Evolutionary conservation across 352 stramenopile genomes (phyloP), one percentile per base, ranked within the genome.

Genomic region (Saprolegnia parasitica): DNA sequence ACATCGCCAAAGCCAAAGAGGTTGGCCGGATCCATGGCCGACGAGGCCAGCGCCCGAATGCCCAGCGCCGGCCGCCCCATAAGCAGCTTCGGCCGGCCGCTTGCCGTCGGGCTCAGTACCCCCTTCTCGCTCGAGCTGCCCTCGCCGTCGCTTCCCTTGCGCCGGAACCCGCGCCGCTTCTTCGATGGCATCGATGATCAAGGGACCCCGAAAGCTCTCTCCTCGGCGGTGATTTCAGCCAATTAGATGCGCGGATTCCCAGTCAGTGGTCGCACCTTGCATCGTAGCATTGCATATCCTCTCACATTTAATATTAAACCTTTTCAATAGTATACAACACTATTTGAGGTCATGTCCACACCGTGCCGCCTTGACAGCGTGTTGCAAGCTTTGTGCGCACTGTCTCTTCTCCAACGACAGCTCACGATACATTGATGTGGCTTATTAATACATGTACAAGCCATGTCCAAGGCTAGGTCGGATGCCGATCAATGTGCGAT

Each of bases 1-100:
- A 96, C 79, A 26, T 95, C 86, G 32, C 87, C 86, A 32, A 96
- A 77, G 10, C 72, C 77, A 18, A 96, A 81, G 23, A 68, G 23
- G 50, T 68, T 68, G 18, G 62, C 62, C 18, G 62, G 20, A 20
- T 68, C 62, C n/a, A 68, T 40, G 8, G 35, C 9, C 10, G 40
- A 68, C 32, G 62, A 68, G 21, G 62, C 18, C 50, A 68, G 50
- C 39, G 47, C 62, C 5, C 62, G 62, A 18, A 68, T 68, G 50
- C 62, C 62, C 10, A 68, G 62, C 10, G 62, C 15, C 18, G 62
- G 62, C 1, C 62, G 62, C 24, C 18, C 62, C 21, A 68, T 24
- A 16, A 40, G 46, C 15, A 68, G 26, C 20, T 18, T 24, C 46
- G 46, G 11, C 1, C 13, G 52, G 11, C 24, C 13, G 18, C 42